phyloP scores from a whole-genome alignment of 1,284 basidiomycete species.

The Sutorius eximius region DNA sequence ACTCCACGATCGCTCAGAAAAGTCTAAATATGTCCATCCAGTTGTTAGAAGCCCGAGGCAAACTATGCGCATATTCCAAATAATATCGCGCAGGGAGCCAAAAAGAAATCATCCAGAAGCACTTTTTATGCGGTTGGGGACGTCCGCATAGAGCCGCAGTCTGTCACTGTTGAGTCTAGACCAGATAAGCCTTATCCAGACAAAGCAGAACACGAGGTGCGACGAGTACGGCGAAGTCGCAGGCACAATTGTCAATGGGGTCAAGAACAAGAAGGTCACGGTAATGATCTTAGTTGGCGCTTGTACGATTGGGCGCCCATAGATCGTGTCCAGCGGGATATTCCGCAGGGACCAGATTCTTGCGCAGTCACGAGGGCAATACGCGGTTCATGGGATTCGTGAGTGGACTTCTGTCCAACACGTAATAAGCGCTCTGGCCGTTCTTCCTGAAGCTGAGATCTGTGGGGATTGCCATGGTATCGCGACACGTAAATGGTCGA shows the following conservation, averaged over 20 bases:
- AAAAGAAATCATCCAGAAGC: no score
- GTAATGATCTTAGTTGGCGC: background rate
- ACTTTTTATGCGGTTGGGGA: no score
- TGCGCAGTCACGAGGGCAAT: background rate
- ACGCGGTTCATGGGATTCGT: background rate
- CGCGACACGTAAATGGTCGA: background rate
- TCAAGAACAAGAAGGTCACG: background rate
- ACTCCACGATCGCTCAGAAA: background rate
- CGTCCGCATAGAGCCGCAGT: no score
- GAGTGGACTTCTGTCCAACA: background rate
- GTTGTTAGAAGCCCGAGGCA: background rate
- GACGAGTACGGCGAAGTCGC: background rate
- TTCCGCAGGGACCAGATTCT: background rate
- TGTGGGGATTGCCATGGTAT: background rate
- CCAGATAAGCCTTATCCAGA: background rate
- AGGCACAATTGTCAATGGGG: background rate
- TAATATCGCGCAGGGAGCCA: background rate
- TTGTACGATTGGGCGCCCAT: background rate
- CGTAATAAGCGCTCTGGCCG: background rate
- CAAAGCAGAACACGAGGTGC: background rate
- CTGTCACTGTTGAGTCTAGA: background rate
- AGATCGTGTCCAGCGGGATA: background rate
- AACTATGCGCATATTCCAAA: background rate
- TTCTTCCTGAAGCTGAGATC: background rate
- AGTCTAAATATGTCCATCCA: background rate